Percentiles rank a stretch among this genome's conserved stretches.
phyloP scores from a whole-genome alignment of 495 filamentous ascomycete genomes.

The Lophiostoma macrostomum region DNA sequence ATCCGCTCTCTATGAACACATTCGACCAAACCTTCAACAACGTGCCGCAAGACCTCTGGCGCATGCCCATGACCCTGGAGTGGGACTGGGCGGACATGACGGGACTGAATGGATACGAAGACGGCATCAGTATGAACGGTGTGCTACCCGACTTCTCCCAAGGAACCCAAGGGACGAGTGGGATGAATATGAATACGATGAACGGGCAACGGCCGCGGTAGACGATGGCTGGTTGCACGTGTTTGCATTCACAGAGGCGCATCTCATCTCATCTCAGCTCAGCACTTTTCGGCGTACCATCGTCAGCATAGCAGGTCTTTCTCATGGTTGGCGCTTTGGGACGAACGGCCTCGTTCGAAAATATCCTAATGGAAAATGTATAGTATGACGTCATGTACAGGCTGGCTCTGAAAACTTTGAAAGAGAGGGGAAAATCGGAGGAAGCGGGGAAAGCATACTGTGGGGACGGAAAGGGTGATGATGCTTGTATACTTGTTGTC shows the following conservation, averaged over 20 bases:
- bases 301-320: conserved; percentile 1
- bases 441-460: too few species aligned
- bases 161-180: conserved; percentile 12
- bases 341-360: not conserved
- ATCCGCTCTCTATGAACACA: conserved; percentile 37
- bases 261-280: too few species aligned
- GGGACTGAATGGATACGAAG: conserved; percentile 27
- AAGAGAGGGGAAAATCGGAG: too few species aligned
- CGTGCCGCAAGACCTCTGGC: conserved; percentile 94
- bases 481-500: too few species aligned
- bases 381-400: not conserved
- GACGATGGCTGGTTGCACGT: not conserved
- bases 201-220: conserved; percentile 26
- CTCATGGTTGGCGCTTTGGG: not conserved
- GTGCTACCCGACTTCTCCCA: conserved; percentile 26
- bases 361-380: not conserved
- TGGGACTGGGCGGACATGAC: conserved; percentile 98
- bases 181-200: conserved; percentile 17
- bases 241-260: too few species aligned
- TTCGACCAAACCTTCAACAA: conserved; percentile 78
- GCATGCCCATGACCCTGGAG: conserved; percentile 92
- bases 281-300: too few species aligned
- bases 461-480: too few species aligned
- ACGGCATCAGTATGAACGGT: conserved; percentile 34
- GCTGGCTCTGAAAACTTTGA: too few species aligned